These are phyloP conservation scores for Rhodotorula sphaerocarpa DNA, from an alignment of 768 basidiomycete species.

Conservation along the genomic window DNA sequence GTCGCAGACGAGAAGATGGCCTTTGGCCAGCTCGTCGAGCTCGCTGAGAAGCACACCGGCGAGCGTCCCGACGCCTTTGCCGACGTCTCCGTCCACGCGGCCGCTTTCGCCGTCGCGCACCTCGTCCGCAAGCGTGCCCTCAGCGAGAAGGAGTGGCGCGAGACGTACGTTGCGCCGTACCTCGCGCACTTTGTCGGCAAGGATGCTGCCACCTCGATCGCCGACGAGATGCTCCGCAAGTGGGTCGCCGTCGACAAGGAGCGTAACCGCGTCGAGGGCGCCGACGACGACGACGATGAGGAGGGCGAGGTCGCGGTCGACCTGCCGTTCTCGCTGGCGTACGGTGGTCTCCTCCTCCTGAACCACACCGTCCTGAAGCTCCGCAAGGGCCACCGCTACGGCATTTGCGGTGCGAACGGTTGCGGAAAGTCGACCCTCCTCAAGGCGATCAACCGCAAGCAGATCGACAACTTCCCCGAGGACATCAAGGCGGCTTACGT, in stretches of 20 bases:
- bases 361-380: slow-evolving; percentile 88
- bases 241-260: slow-evolving; percentile 67
- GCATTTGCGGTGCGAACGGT: slow-evolving; percentile 92
- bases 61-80: slow-evolving; percentile 49
- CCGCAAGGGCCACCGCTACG: slow-evolving; percentile 77
- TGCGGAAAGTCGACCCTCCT: slow-evolving; percentile 92
- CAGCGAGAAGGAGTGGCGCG: slow-evolving; percentile 43
- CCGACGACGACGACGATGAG: slow-evolving; percentile 50
- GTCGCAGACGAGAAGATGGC: slow-evolving; percentile 34
- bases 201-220: slow-evolving; percentile 44
- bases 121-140: slow-evolving; percentile 52
- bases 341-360: slow-evolving; percentile 84
- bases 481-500: slow-evolving; percentile 89
- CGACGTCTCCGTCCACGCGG: slow-evolving; percentile 58
- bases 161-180: slow-evolving; percentile 62
- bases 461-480: slow-evolving; percentile 84
- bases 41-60: slow-evolving; percentile 30
- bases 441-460: slow-evolving; percentile 88
- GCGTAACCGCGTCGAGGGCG: slow-evolving; percentile 43
- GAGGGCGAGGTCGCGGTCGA: slow-evolving; percentile 84
- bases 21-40: slow-evolving; percentile 20
- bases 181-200: slow-evolving; percentile 59
- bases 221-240: slow-evolving; percentile 60
- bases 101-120: slow-evolving; percentile 67
- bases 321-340: slow-evolving; percentile 89